These are phyloP conservation scores for Debaryomyces udenii DNA, from an alignment of 1,139 yeast genomes.

Conservation along the genomic window DNA sequence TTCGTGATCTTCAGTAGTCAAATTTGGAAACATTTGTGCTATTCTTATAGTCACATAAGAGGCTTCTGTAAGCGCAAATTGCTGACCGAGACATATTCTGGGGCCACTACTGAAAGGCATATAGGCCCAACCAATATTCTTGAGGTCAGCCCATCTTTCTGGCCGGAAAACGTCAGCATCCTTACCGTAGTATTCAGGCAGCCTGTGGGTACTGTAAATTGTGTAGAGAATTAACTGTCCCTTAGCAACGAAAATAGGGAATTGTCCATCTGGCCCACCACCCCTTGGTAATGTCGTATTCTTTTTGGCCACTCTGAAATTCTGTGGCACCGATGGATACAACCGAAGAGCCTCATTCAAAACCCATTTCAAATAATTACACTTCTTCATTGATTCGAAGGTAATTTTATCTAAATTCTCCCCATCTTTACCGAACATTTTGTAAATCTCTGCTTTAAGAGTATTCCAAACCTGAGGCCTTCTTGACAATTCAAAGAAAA, in stretches of 20 bases:
- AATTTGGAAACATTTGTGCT: conserved; percentile 24
- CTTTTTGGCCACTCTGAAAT: conserved; percentile 45
- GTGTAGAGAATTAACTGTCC: conserved; percentile 43
- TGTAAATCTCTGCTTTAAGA: conserved; percentile 36
- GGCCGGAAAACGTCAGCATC: conserved; percentile 51
- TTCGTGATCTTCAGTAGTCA: conserved; percentile 12
- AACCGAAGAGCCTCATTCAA: conserved; percentile 53
- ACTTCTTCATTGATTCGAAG: conserved; percentile 51
- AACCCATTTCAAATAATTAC: conserved; percentile 50
- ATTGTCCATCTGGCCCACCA: conserved; percentile 48
- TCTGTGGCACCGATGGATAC: conserved; percentile 57
- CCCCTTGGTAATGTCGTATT: conserved; percentile 55
- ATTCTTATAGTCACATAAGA: conserved; percentile 38
- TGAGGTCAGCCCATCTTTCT: conserved; percentile 49
- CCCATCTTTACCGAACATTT: conserved; percentile 28
- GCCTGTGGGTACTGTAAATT: conserved; percentile 46
- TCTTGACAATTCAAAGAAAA: conserved; percentile 44
- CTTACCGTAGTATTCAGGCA: conserved; percentile 43
- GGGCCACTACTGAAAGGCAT: conserved; percentile 51
- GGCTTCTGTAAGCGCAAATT: conserved; percentile 50
- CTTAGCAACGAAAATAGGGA: conserved; percentile 48
- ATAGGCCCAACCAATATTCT: conserved; percentile 45
- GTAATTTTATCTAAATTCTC: conserved; percentile 24
- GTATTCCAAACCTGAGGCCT: conserved; percentile 39
- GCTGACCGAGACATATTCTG: conserved; percentile 48